Evolutionary conservation across 1,139 yeast species (phyloP), one percentile per base, ranked within the genome.

Genomic region (Hemisphaericaspora xylanilytica): DNA sequence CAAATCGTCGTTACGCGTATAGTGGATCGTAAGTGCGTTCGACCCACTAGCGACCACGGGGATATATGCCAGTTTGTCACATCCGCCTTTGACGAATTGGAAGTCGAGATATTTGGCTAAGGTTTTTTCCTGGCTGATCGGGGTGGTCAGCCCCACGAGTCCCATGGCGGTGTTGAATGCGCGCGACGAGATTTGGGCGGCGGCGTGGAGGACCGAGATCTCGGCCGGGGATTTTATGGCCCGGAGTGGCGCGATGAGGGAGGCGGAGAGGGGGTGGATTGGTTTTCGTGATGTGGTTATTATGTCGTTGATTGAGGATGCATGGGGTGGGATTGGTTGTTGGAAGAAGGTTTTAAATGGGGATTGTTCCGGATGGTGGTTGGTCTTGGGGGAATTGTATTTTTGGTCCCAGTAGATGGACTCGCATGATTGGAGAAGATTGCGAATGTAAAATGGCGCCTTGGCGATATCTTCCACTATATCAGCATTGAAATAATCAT

Each of bases 41-140:
- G 75, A 62, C 2, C 98, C 98, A 31, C 96, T 85, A 2, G 97
- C 99, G 7, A 94, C 95, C 8, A 94, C 99, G 0, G 99, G 97
- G 22, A 90, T 78, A 56, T 94, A 94, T 0, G 97, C 97, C 32
- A 85, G 79, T 46, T 79, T 79, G 46, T 88, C 95, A 60, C 97
- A 89, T 0, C 98, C 98, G 20, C 90, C 88, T 36, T 78, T 71
- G 7, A 85, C 78, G 59, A 92, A 90, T 52, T 82, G 77, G 58
- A 87, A 87, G 46, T 90, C 96, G 43, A 94, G 66, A 54, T 70
- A 89, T n/a, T 95, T 78, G 16, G 85, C 86, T 35, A 92, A 67
- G 2, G 88, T 80, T 53, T 85, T 78, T 59, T 94, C 99, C 6
- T 84, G 78, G 35, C 65, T 61, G 51, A 90, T 77, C 1, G 75